phyloP scores from a whole-genome alignment of 768 basidiomycete species.

The Udeniomyces megalosporus region DNA sequence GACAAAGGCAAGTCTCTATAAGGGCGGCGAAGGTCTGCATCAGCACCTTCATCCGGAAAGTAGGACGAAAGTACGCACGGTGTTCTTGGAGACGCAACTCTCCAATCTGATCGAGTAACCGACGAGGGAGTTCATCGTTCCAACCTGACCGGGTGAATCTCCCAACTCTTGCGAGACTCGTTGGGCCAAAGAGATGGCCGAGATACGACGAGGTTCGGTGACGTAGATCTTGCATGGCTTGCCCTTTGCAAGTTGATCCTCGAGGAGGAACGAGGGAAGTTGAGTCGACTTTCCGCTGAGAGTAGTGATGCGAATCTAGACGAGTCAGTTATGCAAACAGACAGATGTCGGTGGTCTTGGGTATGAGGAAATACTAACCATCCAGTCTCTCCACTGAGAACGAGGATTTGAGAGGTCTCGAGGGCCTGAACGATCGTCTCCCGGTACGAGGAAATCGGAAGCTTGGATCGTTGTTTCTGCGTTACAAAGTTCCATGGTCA shows the following conservation, averaged over 20 bases:
- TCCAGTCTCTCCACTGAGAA: constrained; percentile 69
- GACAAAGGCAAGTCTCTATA: constrained; percentile 42
- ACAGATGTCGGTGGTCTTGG: constrained; percentile 19
- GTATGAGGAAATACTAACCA: constrained; percentile 34
- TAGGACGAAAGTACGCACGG: constrained; percentile 24
- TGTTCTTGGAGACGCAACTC: constrained; percentile 62
- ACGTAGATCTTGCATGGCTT: constrained; percentile 78
- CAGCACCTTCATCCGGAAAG: no score
- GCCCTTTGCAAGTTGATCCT: constrained; percentile 67
- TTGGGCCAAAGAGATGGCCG: constrained; percentile 86
- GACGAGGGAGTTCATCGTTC: constrained; percentile 59
- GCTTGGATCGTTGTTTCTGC: constrained; percentile 52
- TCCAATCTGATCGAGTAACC: constrained; percentile 92
- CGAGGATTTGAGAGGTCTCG: constrained; percentile 62
- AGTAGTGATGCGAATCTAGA: neutral
- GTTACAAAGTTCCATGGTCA: no score
- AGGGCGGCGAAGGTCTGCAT: no score
- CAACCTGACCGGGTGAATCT: constrained; percentile 60
- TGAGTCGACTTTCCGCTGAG: constrained; percentile 89
- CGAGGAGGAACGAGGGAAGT: constrained; percentile 81
- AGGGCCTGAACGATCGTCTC: constrained; percentile 52
- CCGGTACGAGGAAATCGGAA: constrained; percentile 78
- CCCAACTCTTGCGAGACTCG: constrained; percentile 87
- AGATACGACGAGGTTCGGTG: constrained; percentile 89
- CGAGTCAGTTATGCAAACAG: constrained; percentile 9